Conservation (phyloP, 2,329 filamentous ascomycete genomes). For the Periconia sp. region DNA sequence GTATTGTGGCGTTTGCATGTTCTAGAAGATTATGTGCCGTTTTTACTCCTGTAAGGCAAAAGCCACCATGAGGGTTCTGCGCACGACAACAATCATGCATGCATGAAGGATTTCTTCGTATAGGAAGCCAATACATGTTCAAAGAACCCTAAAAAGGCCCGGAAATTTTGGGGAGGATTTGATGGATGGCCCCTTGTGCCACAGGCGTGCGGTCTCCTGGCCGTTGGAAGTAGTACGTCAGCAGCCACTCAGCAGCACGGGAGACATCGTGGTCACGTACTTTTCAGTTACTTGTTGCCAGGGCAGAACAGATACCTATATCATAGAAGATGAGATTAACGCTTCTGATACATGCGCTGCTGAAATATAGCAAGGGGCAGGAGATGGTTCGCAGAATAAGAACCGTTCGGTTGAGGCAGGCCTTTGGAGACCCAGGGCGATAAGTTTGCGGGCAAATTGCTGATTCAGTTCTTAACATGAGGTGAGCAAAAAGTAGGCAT, state of each 20-base stretch:
- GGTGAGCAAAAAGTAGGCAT: not conserved
- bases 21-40: not conserved
- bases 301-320: not conserved
- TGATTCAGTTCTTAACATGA: not conserved
- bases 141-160: not conserved
- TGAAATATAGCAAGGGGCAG: not conserved
- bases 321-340: not conserved
- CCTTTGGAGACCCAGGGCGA: too few relatives aligned
- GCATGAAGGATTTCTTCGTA: constrained; percentile 1
- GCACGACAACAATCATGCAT: not conserved
- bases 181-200: not conserved
- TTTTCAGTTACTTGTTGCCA: not conserved
- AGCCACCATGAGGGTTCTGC: not conserved
- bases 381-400: not conserved
- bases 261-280: constrained; percentile 2
- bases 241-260: constrained; percentile 18
- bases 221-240: constrained; percentile 9
- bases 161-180: not conserved
- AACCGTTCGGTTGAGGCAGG: not conserved
- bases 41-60: constrained; percentile 1
- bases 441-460: too few relatives aligned
- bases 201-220: constrained; percentile 4
- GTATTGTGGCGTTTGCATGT: not conserved
- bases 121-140: not conserved
- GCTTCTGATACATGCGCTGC: not conserved